Conservation (phyloP, 768 basidiomycete genomes). For the Gymnopilus dilepis region DNA sequence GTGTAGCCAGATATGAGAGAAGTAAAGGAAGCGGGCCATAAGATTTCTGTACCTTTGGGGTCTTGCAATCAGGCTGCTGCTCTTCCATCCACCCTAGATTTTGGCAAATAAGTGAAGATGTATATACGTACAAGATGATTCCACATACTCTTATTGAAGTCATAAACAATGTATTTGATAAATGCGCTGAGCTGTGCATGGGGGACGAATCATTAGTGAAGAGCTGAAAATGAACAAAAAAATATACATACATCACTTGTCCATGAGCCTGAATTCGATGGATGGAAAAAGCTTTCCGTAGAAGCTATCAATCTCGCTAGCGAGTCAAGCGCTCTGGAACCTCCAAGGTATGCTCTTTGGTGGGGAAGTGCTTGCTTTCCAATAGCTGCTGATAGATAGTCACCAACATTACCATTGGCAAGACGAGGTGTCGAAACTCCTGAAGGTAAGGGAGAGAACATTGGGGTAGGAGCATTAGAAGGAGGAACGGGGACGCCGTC, state of each 20-base stretch:
- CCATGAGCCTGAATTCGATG: slow-evolving; percentile 86
- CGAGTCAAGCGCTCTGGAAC: slow-evolving; percentile 85
- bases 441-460: slow-evolving; percentile 72
- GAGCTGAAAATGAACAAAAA: too few species aligned
- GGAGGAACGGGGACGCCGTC: slow-evolving; percentile 61
- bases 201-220: not conserved
- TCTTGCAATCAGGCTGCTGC: slow-evolving; percentile 77
- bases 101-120: not conserved
- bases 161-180: slow-evolving; percentile 81
- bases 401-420: slow-evolving; percentile 50
- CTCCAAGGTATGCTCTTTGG: slow-evolving; percentile 71
- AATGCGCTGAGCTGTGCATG: slow-evolving; percentile 73
- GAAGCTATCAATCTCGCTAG: slow-evolving; percentile 85
- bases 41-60: slow-evolving; percentile 54
- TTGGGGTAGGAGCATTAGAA: slow-evolving; percentile 74
- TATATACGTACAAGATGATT: not conserved
- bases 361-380: slow-evolving; percentile 47
- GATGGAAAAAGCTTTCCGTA: slow-evolving; percentile 91
- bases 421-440: slow-evolving; percentile 63
- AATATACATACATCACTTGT: slow-evolving; percentile 63
- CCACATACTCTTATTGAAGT: slow-evolving; percentile 78
- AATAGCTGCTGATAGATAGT: slow-evolving; percentile 65
- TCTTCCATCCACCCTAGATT: slow-evolving; percentile 80
- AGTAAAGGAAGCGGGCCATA: not conserved
- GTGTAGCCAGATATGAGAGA: not conserved